Evolutionary conservation across 257 asterid genomes (phyloP).

Genomic region (Coffea canephora): DNA sequence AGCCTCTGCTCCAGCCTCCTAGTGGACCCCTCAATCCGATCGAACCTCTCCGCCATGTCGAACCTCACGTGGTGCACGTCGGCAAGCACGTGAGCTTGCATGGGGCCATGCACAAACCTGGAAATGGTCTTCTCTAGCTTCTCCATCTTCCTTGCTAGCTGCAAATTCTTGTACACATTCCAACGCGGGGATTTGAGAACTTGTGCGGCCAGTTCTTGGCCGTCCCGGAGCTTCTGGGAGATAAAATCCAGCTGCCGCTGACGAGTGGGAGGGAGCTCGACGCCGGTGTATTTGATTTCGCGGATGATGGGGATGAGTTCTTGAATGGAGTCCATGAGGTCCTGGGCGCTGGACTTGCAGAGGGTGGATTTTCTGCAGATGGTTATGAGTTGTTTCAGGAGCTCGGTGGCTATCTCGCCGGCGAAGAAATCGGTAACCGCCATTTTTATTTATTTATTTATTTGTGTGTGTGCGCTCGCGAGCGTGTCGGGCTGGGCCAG

Average conservation of each 20-base stretch:
- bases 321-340: conserved; percentile 47
- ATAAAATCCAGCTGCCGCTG: conserved; percentile 74
- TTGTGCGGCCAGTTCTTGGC: conserved; percentile 61
- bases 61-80: conserved; percentile 82
- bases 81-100: conserved; percentile 81
- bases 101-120: conserved; percentile 52
- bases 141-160: conserved; percentile 74
- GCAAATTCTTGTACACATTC: conserved; percentile 68
- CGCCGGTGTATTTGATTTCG: conserved; percentile 74
- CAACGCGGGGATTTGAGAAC: conserved; percentile 63
- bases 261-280: conserved; percentile 75
- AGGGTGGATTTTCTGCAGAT: conserved; percentile 52
- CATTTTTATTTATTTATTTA: conserved; percentile 29
- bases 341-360: conserved; percentile 71
- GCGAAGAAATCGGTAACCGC: conserved; percentile 81
- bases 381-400: conserved; percentile 56
- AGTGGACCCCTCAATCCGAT: conserved; percentile 37
- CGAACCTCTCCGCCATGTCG: conserved; percentile 66
- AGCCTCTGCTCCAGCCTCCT: conserved; percentile 66
- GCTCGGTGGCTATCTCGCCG: conserved; percentile 89
- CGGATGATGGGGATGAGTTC: conserved; percentile 68
- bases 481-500: too few species aligned
- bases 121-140: conserved; percentile 60
- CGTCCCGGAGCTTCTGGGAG: conserved; percentile 55
- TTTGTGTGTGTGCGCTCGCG: too few species aligned